Evolutionary conservation across 2,329 filamentous ascomycete genomes (phyloP), one percentile per base, ranked within the genome.

Genomic region (Aureobasidium mangrovei): DNA sequence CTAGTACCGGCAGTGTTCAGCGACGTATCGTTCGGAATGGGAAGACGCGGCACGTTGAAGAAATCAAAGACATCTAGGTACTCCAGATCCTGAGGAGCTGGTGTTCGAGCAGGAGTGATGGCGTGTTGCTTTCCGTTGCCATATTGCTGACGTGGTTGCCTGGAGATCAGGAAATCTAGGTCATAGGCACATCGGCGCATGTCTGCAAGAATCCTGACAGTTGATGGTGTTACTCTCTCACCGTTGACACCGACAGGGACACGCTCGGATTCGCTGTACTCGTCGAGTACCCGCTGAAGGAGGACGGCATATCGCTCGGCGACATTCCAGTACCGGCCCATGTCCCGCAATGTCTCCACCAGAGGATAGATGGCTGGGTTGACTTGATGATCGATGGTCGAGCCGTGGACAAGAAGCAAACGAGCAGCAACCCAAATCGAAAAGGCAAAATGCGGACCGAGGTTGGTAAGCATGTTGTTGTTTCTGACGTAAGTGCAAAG

Each of bases 1-100:
- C 39, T 42, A 18, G 45, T 28, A 26, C 29, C 41, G 4, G 65
- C 64, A 38, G 41, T 5, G 60, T 58, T 56, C 65, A 57, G 29
- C 59, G 63, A 56, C 63, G 62, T 61, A 12, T 56, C 59, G n/a
- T 63, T 60, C 52, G 67, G 67, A 6, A 59, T 63, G 46, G 79
- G 79, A 27, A 95, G 72, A 18, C 89, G 76, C 1, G 91, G 91
- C 54, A 94, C 83, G 65, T 95, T 95, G 76, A 95, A 96, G 66
- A 94, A 95, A 62, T 93, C 88, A 66, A 96, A 95, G 0, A 95
- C 87, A 62, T 95, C 90, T 2, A 95, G 74, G 65, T 94, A 95
- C 66, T 95, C 91, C 3, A 95, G 74, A 64, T 95, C 89, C 61
- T 93, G 88, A 1, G 86, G 80, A 7, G 83, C 86, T 0, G 88